Evolutionary conservation across 164 flowering plant species (phyloP).

Genomic region (Piper betle): DNA sequence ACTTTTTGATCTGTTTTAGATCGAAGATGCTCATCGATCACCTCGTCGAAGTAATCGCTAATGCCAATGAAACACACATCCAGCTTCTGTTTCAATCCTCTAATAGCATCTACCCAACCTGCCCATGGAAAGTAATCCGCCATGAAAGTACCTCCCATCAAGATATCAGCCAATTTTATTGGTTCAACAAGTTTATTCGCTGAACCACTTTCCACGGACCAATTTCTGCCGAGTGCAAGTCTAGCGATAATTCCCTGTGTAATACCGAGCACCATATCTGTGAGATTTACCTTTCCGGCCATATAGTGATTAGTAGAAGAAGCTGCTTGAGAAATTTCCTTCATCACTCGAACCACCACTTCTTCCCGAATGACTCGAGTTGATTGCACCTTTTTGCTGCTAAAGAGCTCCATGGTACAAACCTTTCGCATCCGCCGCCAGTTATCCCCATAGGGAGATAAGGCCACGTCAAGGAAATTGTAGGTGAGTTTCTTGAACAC

Average conservation of each 20-base stretch:
- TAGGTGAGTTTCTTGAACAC: not conserved
- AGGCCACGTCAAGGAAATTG: not conserved
- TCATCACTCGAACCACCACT: not conserved
- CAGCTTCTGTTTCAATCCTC: conserved; percentile 12
- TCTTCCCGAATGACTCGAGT: not conserved
- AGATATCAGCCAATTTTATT: conserved; percentile 5
- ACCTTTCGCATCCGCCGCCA: not conserved
- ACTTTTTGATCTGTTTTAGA: not conserved
- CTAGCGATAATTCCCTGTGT: conserved; percentile 12
- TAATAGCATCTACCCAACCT: conserved; percentile 28
- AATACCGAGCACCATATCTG: conserved; percentile 7
- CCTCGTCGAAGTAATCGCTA: conserved; percentile 17
- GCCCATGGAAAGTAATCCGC: conserved; percentile 31
- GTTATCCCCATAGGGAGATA: not conserved
- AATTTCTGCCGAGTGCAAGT: conserved; percentile 22
- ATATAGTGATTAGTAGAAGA: not conserved
- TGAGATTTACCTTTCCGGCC: conserved; percentile 8
- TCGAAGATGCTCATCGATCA: conserved; percentile 20
- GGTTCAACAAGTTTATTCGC: conserved; percentile 6
- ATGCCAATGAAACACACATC: conserved; percentile 16
- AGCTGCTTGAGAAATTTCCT: not conserved
- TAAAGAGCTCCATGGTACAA: not conserved
- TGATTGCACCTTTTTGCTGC: not conserved
- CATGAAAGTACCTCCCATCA: conserved; percentile 13
- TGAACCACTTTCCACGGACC: not conserved